phyloP scores from a whole-genome alignment of 306 rosid genomes.

The Datisca glomerata region DNA sequence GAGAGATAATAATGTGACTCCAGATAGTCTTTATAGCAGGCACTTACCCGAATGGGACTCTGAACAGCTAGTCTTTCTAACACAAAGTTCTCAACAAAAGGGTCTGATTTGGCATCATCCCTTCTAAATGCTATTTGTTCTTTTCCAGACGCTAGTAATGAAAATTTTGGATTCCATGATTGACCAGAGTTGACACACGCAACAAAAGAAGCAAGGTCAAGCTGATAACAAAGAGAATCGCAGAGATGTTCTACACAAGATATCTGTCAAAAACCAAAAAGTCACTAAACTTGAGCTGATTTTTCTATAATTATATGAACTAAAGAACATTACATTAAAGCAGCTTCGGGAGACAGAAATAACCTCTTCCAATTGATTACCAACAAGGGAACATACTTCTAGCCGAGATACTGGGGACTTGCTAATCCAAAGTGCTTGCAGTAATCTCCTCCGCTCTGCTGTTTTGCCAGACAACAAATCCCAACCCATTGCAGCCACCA shows the following conservation, averaged over 20 bases:
- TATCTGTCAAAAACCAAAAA: conserved; percentile 40
- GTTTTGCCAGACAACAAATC: conserved; percentile 78
- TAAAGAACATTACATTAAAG: conserved; percentile 22
- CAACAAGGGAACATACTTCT: conserved; percentile 78
- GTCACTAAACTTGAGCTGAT: conserved; percentile 11
- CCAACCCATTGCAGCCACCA: conserved; percentile 97
- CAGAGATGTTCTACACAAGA: conserved; percentile 91
- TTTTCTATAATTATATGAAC: conserved; percentile 12
- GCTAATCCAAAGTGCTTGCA: conserved; percentile 89
- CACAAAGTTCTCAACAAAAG: conserved; percentile 88
- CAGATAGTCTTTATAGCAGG: not conserved
- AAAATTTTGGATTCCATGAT: conserved; percentile 67
- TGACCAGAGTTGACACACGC: conserved; percentile 84
- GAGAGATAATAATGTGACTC: not conserved
- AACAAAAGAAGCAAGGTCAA: conserved; percentile 91
- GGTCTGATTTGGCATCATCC: conserved; percentile 46
- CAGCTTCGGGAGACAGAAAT: conserved; percentile 15
- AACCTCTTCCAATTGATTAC: conserved; percentile 81
- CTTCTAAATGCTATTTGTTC: conserved; percentile 36
- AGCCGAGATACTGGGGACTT: conserved; percentile 67
- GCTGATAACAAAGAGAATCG: conserved; percentile 77
- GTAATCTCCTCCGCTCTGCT: conserved; percentile 60
- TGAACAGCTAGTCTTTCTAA: conserved; percentile 92
- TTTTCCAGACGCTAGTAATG: conserved; percentile 53
- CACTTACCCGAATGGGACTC: conserved; percentile 89